These are phyloP conservation scores for Warburgia ugandensis DNA, from an alignment of 164 flowering plant genomes.

Conservation along the genomic window DNA sequence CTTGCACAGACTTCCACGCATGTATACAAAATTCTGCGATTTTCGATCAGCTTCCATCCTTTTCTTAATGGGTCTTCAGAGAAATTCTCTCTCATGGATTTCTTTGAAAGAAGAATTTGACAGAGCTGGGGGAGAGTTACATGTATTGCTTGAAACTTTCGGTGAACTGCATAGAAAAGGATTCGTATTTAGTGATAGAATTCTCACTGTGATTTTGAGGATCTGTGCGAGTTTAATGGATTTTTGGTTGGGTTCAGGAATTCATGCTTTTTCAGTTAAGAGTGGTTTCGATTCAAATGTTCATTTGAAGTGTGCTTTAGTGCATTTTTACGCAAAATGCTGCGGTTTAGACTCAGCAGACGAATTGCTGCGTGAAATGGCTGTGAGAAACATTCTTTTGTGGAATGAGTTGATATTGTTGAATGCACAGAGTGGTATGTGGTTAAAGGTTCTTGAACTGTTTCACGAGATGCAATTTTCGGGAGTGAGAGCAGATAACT, in stretches of 20 bases:
- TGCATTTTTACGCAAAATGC: conserved; percentile 49
- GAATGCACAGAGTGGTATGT: conserved; percentile 29
- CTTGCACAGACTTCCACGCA: too few species aligned
- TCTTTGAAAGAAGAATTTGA: conserved; percentile 32
- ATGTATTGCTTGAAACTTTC: conserved; percentile 39
- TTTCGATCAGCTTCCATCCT: conserved; percentile 24
- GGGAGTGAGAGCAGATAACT: conserved; percentile 20
- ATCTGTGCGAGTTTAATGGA: conserved; percentile 29
- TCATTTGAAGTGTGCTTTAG: conserved; percentile 38
- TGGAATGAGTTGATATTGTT: conserved; percentile 47
- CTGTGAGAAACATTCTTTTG: conserved; percentile 17
- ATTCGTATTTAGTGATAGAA: conserved; percentile 20
- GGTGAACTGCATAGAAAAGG: conserved; percentile 38
- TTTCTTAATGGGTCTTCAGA: too few species aligned
- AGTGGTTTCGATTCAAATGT: conserved; percentile 43
- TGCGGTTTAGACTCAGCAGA: conserved; percentile 33
- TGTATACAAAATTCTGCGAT: conserved; percentile 11
- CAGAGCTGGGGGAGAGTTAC: conserved; percentile 27
- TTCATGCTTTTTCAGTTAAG: conserved; percentile 53
- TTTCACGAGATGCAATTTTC: conserved; percentile 52
- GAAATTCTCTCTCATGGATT: conserved; percentile 28
- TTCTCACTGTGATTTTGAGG: conserved; percentile 27
- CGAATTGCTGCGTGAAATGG: conserved; percentile 33
- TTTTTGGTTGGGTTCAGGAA: conserved; percentile 35
- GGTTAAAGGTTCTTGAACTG: conserved; percentile 22